These are phyloP conservation scores for Hyphodiscus hymeniophilus DNA, from an alignment of 495 filamentous ascomycete genomes.

Conservation along the genomic window DNA sequence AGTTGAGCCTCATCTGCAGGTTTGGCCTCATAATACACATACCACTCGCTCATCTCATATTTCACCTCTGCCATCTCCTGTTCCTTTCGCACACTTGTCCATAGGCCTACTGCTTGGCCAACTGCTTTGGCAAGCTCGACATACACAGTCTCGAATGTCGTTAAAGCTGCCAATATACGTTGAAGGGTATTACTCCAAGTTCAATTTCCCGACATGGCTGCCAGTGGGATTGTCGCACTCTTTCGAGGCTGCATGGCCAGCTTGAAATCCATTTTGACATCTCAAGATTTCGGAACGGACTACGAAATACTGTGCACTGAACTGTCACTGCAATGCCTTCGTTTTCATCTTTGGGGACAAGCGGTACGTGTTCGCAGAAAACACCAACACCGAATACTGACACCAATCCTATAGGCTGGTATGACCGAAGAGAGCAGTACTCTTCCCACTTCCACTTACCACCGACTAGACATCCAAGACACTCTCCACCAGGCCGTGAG, in stretches of 20 bases:
- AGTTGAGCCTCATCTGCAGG: no score
- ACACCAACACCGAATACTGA: no score
- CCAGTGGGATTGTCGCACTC: conserved; percentile 1
- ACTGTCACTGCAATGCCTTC: conserved; percentile 13
- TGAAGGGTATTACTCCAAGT: no score
- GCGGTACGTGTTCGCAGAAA: no score
- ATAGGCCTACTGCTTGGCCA: no score
- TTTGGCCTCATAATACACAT: no score
- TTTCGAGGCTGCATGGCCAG: conserved; percentile 9
- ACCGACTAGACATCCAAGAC: conserved; percentile 3
- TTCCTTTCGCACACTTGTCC: no score
- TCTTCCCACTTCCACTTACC: conserved; percentile 2
- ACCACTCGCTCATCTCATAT: no score
- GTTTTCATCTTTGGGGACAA: conserved; percentile 18
- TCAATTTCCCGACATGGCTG: conserved; percentile 5
- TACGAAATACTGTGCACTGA: conserved; percentile 19
- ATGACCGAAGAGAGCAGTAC: conserved; percentile 1
- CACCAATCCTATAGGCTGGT: conserved; percentile 7
- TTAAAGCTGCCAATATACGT: no score
- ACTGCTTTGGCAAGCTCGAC: no score
- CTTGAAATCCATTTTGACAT: conserved; percentile 13
- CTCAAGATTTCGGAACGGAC: conserved; percentile 14
- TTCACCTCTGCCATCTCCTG: no score
- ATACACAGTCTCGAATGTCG: no score
- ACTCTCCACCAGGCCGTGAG: conserved; percentile 9